Evolutionary conservation across 139 green algal genomes (phyloP).

Genomic region (Pleodorina starrii): DNA sequence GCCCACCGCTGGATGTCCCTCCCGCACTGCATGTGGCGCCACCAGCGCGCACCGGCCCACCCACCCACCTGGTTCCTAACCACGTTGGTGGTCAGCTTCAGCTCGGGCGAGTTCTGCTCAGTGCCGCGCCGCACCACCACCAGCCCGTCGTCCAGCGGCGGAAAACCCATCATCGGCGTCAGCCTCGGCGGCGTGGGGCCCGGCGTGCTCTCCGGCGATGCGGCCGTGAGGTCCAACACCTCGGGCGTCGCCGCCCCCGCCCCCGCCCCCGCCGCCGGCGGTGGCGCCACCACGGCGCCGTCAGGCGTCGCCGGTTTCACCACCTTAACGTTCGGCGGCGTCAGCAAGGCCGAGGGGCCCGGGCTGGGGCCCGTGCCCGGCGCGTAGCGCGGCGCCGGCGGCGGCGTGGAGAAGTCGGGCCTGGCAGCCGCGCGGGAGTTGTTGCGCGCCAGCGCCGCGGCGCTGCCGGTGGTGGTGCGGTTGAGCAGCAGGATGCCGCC

Average conservation of each 20-base stretch:
- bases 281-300: too few relatives aligned
- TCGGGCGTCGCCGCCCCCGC: background rate
- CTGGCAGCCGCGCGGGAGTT: background rate
- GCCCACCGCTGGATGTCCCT: too few relatives aligned
- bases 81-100: background rate
- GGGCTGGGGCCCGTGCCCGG: background rate
- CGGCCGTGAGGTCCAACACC: background rate
- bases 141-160: slow-evolving; percentile 1
- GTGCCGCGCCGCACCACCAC: background rate
- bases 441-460: slow-evolving; percentile 15
- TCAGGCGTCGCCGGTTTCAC: too few relatives aligned
- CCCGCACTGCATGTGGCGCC: too few relatives aligned
- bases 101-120: background rate
- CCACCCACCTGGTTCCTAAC: background rate
- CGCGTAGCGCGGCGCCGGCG: background rate
- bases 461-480: slow-evolving; percentile 35
- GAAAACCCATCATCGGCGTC: background rate
- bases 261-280: too few relatives aligned
- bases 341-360: background rate
- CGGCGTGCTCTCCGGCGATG: background rate
- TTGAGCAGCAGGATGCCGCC: slow-evolving; percentile 9
- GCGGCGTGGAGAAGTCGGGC: background rate
- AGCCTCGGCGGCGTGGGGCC: background rate
- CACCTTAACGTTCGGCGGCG: background rate
- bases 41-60: too few relatives aligned